Base-by-base conservation (phyloP, 2,329 filamentous ascomycete genomes). In the Thelonectria olida region DNA sequence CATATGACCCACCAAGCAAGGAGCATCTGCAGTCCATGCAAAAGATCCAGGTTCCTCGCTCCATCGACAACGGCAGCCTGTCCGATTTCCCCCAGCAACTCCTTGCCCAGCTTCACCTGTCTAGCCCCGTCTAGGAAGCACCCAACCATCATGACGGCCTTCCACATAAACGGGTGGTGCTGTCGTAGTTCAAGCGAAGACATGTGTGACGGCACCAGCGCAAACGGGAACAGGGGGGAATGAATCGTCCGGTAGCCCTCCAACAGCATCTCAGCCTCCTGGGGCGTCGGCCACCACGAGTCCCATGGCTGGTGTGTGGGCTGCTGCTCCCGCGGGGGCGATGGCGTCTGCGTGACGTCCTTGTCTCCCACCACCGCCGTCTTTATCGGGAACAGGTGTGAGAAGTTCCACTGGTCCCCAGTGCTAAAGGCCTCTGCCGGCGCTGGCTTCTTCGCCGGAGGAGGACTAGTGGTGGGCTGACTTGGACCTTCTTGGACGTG, bases 81-180 rank as follows among this genome's bases (percentile, higher is more conserved):
- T 10, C 74, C 73, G 38, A 85, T 74, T 19, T 83, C 80, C 7
- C 71, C 72, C 52, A 85, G 67, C 54, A 85, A 61, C 67, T 80
- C 78, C 52, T 78, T 74, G 1, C 82, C 83, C 52, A 84, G 69
- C 45, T 69, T 72, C 12, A 78, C 69, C 69, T 85, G 83, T 38
- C 81, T 75, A 23, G 71, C 56, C 1, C 81, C 81, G 45, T 85
- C 79, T 2, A 78, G 73, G 49, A 81, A 76, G 57, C 73, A 75
- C 17, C 76, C 73, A 49, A 75, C 75, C 71, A 84, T 77, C 79
- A 85, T 83, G 62, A 81, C 69, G 4, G 77, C 80, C 67, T 83
- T 84, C 81, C 82, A 85, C 39, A 84, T 63, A 39, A 81, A 80
- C 20, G 82, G 82, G 6, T 77, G 72, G 60, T 76, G 61, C 23